These are phyloP conservation scores for Tulasnella sp. DNA, from an alignment of 768 basidiomycete species.

Conservation along the genomic window DNA sequence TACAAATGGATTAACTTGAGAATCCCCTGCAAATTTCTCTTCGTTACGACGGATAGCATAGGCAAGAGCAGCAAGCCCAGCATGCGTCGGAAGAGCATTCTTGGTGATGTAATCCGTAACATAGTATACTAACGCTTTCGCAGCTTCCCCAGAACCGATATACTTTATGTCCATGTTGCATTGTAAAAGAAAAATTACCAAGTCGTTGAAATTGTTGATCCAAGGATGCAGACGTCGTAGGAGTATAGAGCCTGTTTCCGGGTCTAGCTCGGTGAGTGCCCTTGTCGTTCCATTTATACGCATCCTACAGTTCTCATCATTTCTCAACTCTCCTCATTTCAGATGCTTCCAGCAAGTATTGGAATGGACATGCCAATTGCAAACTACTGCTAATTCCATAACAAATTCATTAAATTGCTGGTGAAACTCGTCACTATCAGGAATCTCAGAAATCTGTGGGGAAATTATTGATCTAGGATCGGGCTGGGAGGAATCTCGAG, in stretches of 20 bases:
- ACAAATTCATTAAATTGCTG: neutral
- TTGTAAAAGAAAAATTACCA: slow-evolving; percentile 28
- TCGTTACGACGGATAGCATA: slow-evolving; percentile 26
- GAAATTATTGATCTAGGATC: neutral
- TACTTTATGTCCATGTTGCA: slow-evolving; percentile 41
- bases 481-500: neutral
- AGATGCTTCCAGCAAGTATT: slow-evolving; percentile 33
- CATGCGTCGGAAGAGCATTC: slow-evolving; percentile 31
- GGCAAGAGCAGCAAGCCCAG: slow-evolving; percentile 31
- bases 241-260: slow-evolving; percentile 17
- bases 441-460: neutral
- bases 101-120: slow-evolving; percentile 42
- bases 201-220: slow-evolving; percentile 35
- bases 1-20: slow-evolving; percentile 17
- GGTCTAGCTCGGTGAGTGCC: slow-evolving; percentile 22
- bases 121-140: slow-evolving; percentile 36
- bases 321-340: slow-evolving; percentile 20
- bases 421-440: neutral
- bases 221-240: slow-evolving; percentile 30
- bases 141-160: slow-evolving; percentile 31
- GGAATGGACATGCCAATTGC: slow-evolving; percentile 21
- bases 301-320: slow-evolving; percentile 28
- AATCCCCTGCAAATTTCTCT: slow-evolving; percentile 19
- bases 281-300: neutral
- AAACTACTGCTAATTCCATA: neutral